These are phyloP conservation scores for Phanerochaete sordida DNA, from an alignment of 768 basidiomycete species.

Conservation along the genomic window DNA sequence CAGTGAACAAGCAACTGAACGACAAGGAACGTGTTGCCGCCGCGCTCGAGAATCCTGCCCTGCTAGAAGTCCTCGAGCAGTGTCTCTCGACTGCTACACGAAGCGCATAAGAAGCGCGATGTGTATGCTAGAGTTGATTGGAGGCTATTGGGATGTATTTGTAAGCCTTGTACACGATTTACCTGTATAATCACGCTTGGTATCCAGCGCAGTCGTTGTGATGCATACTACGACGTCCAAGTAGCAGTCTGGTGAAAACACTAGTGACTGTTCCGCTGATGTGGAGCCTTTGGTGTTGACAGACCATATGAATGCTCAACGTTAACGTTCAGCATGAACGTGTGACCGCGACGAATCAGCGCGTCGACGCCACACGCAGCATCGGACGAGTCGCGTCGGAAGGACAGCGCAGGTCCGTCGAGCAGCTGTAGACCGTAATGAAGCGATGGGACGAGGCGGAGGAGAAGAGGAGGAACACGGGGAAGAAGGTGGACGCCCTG, in stretches of 20 bases:
- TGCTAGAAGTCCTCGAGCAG: conserved; percentile 85
- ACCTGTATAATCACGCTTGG: no score
- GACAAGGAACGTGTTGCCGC: conserved; percentile 99
- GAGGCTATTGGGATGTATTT: no score
- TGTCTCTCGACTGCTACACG: conserved; percentile 38
- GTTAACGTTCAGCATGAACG: no score
- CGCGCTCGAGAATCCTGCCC: conserved; percentile 86
- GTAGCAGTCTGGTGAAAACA: no score
- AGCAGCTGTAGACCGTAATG: conserved; percentile 49
- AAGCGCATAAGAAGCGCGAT: background rate
- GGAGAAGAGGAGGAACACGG: conserved; percentile 24
- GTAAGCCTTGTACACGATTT: no score
- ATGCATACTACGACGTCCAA: no score
- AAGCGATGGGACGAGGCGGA: conserved; percentile 55
- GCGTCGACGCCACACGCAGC: background rate
- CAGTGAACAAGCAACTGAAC: conserved; percentile 98
- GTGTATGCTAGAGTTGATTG: no score
- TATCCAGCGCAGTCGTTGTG: no score
- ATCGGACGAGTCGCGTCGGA: conserved; percentile 18
- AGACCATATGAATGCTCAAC: no score
- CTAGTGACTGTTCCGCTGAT: no score
- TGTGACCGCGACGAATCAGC: background rate
- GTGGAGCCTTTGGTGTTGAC: no score
- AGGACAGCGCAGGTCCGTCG: conserved; percentile 40
- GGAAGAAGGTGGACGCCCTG: conserved; percentile 34